phyloP scores from a whole-genome alignment of 805 yeast species.

The Myxozyma neglecta region DNA sequence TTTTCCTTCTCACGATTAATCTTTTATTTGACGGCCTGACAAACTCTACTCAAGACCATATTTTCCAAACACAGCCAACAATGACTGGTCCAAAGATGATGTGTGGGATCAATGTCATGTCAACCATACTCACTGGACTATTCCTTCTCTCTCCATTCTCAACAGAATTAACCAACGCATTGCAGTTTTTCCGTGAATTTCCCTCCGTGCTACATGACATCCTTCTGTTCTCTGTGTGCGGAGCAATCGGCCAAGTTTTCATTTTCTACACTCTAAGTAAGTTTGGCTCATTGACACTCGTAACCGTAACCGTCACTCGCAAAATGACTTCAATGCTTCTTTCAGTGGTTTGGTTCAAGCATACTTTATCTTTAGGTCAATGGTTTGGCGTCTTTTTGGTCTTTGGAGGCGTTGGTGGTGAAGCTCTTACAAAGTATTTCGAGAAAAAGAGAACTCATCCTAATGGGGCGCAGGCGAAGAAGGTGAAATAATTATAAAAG shows the following conservation, averaged over 20 bases:
- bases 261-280: slow-evolving; percentile 79
- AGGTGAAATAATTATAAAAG: too few species aligned
- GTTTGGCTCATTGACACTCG: slow-evolving; percentile 80
- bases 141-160: slow-evolving; percentile 45
- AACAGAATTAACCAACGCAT: slow-evolving; percentile 53
- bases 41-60: slow-evolving; percentile 87
- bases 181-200: slow-evolving; percentile 50
- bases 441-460: slow-evolving; percentile 10
- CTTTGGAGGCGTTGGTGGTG: slow-evolving; percentile 81
- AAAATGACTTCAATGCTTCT: slow-evolving; percentile 94
- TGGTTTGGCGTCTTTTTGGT: slow-evolving; percentile 80
- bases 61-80: slow-evolving; percentile 54
- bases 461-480: too few species aligned
- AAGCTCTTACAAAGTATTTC: slow-evolving; percentile 48
- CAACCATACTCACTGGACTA: slow-evolving; percentile 46
- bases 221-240: slow-evolving; percentile 67
- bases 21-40: slow-evolving; percentile 87
- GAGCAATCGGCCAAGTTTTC: slow-evolving; percentile 92
- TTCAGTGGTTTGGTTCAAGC: slow-evolving; percentile 87
- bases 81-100: slow-evolving; percentile 86
- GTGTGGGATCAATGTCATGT: slow-evolving; percentile 61
- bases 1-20: slow-evolving; percentile 57
- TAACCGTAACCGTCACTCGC: slow-evolving; percentile 93
- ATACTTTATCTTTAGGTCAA: slow-evolving; percentile 59
- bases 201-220: slow-evolving; percentile 62